Evolutionary conservation across 1,284 basidiomycete genomes (phyloP), one percentile per base, ranked within the genome.

Genomic region (Ceratobasidium theobromae): DNA sequence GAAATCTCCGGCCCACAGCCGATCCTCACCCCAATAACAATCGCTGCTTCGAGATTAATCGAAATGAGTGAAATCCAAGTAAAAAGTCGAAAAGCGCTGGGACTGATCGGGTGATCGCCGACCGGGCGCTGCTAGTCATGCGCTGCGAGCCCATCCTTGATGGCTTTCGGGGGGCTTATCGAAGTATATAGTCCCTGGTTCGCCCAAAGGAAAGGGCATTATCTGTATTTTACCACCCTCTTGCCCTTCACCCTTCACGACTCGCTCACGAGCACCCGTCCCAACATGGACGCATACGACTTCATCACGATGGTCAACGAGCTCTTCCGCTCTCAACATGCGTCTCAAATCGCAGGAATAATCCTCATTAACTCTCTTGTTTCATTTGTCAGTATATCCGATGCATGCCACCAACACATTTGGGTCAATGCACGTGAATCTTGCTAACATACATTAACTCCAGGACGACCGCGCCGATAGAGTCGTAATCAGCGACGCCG

Each of bases 281-380:
- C 41, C 55, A 46, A 14, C 40, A 58, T 58, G 55, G 55, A 58
- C 55, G 55, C 55, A 58, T 58, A 58, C 41, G 55, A 58, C 43
- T 58, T 58, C 27, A 58, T 58, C 43, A 58, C 55, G 55, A 58
- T 46, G 55, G 55, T 58, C 21, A 58, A 58, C 41, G 55, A 58
- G 55, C 55, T 58, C 40, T 58, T 58, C 55, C 40, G 55, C 55
- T 58, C 55, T 16, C 55, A 58, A 46, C 55, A 58, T 58, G 55
- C 55, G 55, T 58, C 55, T 3, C 55, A 58, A 33, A 58, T 58
- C 16, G 55, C 55, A 45, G 55, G 41, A 5, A 58, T 58, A 12
- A 40, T 58, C 55, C 55, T 58, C 55, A 58, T 58, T 41, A 58
- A 58, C 41, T 58, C 55, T 58, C 55, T 58, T 28, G 43, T 58